Evolutionary conservation across 305 asterid genomes (phyloP).

Genomic region (Solanum hybrid): DNA sequence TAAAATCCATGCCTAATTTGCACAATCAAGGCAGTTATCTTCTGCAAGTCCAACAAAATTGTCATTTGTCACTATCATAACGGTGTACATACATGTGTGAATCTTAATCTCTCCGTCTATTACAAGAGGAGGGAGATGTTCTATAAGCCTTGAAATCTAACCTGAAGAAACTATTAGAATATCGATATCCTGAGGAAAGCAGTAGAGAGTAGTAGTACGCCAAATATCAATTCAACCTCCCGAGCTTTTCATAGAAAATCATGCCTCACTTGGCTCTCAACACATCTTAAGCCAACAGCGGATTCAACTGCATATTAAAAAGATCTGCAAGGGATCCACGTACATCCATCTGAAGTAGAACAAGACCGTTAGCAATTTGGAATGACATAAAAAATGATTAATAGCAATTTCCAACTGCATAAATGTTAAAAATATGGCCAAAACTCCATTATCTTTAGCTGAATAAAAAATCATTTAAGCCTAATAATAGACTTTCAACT

Average conservation of each 20-base stretch:
- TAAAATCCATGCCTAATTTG: not conserved
- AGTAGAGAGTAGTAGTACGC: not conserved
- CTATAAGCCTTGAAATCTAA: not conserved
- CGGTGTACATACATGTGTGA: not conserved
- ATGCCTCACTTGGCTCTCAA: conserved; percentile 9
- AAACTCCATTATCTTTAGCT: not conserved
- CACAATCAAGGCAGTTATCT: not conserved
- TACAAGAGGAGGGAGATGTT: not conserved
- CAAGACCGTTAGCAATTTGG: not conserved
- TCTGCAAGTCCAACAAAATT: not conserved
- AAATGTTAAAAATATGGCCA: not conserved
- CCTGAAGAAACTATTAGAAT: not conserved
- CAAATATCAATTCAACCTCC: not conserved
- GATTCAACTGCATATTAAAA: conserved; percentile 60
- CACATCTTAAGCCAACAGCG: conserved; percentile 21
- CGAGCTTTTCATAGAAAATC: not conserved
- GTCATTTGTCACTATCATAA: not conserved
- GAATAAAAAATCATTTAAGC: not conserved
- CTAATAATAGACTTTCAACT: not conserved
- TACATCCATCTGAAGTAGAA: conserved; percentile 65
- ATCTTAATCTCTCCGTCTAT: not conserved
- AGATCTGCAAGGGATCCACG: conserved; percentile 87
- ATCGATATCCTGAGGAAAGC: not conserved
- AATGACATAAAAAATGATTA: not conserved
- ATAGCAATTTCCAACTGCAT: not conserved